Base-by-base conservation (phyloP, 768 basidiomycete genomes). In the Exidia glandulosa region DNA sequence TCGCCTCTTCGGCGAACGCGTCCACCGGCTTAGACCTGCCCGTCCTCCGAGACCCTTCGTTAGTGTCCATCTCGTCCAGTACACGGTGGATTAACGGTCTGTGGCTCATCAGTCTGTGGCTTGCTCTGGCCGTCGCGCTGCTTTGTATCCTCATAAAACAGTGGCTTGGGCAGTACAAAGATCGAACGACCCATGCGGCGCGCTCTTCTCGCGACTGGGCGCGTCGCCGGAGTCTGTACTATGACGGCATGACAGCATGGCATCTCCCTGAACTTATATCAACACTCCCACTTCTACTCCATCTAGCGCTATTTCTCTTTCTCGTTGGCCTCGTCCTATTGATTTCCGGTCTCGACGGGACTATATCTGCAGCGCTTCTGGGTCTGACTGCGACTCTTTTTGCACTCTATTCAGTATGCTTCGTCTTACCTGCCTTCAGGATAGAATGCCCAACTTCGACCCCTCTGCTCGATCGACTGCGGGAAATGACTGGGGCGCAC, bases 401-500 rank as follows among this genome's bases (percentile, higher is more conserved):
- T 14, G 3, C 56, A 37, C 25, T 54, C 50, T 45, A 45, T 23
- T 14, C 23, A 23, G 76, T 77, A 61, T 80, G 81, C 37, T 73
- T 69, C 0, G 83, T 83, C 13, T 74, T 77, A 3, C 84, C 69
- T 31, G 77, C 74, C 60, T 84, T 77, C 1, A 82, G 77, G 2
- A 68, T 65, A 19, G 84, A 70, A 14, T 74, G 70, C 0, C 84
- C 84, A 31, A 77, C 79, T 1, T 82, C 73, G 3, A 84, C 84
- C 83, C 84, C 41, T 6, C 10, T 45, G 41, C 16, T 45, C 10
- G 41, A n/a, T n/a, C n/a, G n/a, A n/a, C n/a, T n/a, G n/a, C n/a
- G n/a, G n/a, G n/a, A n/a, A n/a, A n/a, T n/a, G n/a, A n/a, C n/a
- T n/a, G n/a, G n/a, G n/a, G n/a, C n/a, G n/a, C n/a, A n/a, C n/a